Evolutionary conservation across 805 yeast genomes (phyloP).

Genomic region (Cyberlindnera americana): DNA sequence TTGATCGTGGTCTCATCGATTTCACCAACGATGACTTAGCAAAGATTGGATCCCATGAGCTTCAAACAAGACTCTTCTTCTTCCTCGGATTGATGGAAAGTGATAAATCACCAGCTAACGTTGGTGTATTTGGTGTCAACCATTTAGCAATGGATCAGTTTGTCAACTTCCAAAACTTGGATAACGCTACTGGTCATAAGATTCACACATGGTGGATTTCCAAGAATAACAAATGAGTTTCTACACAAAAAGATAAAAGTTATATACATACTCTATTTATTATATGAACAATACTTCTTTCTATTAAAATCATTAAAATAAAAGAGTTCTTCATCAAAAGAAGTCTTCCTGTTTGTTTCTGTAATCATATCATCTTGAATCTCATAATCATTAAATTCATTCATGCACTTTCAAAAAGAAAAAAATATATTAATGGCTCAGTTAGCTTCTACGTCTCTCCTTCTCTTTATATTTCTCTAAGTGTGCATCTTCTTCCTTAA

Average conservation of each 20-base stretch:
- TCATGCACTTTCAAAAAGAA: neutral
- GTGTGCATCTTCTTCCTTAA: slow-evolving; percentile 44
- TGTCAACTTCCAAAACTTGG: slow-evolving; percentile 11
- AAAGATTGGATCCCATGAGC: slow-evolving; percentile 31
- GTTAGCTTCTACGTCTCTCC: slow-evolving; percentile 4
- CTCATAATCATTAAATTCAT: neutral
- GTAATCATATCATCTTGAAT: neutral
- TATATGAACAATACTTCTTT: too few species aligned
- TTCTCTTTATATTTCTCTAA: slow-evolving; percentile 37
- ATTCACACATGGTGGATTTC: slow-evolving; percentile 18
- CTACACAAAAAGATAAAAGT: too few species aligned
- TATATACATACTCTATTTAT: too few species aligned
- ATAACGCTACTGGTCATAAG: slow-evolving; percentile 9
- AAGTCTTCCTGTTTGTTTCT: too few species aligned
- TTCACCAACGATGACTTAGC: slow-evolving; percentile 31
- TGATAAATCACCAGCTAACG: slow-evolving; percentile 25
- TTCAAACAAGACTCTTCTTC: slow-evolving; percentile 37
- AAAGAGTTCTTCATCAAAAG: too few species aligned
- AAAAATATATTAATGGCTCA: too few species aligned
- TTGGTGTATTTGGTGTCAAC: slow-evolving; percentile 33
- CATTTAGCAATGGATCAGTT: slow-evolving; percentile 15
- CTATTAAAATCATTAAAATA: too few species aligned
- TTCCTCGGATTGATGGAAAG: slow-evolving; percentile 40
- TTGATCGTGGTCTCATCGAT: slow-evolving; percentile 53
- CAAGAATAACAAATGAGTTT: slow-evolving; percentile 5